Evolutionary conservation across 768 basidiomycete genomes (phyloP).

Genomic region (Tricholoma saponaceum): DNA sequence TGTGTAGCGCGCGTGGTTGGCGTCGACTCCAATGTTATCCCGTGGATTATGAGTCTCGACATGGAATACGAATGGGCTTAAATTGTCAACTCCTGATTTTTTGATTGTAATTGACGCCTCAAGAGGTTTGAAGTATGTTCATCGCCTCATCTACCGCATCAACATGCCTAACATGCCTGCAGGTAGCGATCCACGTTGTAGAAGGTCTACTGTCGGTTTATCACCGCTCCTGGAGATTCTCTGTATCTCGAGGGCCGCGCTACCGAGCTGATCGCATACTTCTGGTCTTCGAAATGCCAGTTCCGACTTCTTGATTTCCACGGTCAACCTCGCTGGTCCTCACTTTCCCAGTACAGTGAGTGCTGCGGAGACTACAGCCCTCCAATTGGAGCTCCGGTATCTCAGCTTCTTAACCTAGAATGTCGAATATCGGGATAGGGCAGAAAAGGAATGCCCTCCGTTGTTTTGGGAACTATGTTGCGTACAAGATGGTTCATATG

Average conservation of each 20-base stretch:
- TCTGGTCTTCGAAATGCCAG: conserved; percentile 78
- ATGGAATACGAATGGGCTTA: conserved; percentile 85
- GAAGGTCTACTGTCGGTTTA: conserved; percentile 89
- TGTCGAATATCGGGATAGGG: conserved; percentile 78
- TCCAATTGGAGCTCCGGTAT: conserved; percentile 91
- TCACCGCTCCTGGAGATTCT: conserved; percentile 68
- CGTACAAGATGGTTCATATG: conserved; percentile 20
- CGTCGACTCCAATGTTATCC: conserved; percentile 85
- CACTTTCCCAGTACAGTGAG: conserved; percentile 62
- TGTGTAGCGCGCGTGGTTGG: conserved; percentile 76
- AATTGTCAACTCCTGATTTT: conserved; percentile 64
- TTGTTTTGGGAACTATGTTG: neutral
- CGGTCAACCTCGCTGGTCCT: conserved; percentile 68
- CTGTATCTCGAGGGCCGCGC: conserved; percentile 79
- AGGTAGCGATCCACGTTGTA: conserved; percentile 91
- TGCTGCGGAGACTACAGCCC: conserved; percentile 80
- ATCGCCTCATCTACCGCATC: neutral
- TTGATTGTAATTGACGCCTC: conserved; percentile 74
- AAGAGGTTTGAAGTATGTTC: conserved; percentile 83
- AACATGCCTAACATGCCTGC: conserved; percentile 1
- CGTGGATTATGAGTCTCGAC: conserved; percentile 81
- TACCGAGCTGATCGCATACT: conserved; percentile 82
- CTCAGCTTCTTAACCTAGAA: conserved; percentile 74
- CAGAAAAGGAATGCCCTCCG: conserved; percentile 51
- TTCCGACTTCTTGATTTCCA: conserved; percentile 79